Base-by-base conservation (phyloP, 2,329 filamentous ascomycete species). In the Dactylonectria macrodidyma region DNA sequence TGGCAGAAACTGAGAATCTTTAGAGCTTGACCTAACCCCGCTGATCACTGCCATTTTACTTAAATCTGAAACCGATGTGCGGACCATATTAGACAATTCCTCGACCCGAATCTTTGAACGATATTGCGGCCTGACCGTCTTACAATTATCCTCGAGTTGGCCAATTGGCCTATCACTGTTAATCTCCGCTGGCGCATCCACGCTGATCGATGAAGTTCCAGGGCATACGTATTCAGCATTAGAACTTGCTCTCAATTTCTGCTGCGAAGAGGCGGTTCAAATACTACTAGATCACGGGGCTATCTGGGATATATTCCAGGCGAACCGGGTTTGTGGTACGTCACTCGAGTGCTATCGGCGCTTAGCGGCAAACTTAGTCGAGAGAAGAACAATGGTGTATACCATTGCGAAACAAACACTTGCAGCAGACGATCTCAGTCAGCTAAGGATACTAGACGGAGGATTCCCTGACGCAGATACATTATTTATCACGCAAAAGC, bases 71-170 rank as follows among this genome's bases (percentile, higher is more conserved):
- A 14, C 41, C 0, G 22, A 6, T 16, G 30, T 57, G 19, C 3
- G 4, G 5, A 8, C 46, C 30, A 57, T 57, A 24, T n/a, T 62
- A 11, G 14, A 48, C 4, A 48, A 14, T 9, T 33, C 2, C 14
- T 30, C 38, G 3, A 5, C 50, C 7, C 14, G 12, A 16, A 22
- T 62, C 14, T 62, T 62, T 24, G 12, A 41, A 6, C 0, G 16
- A 19, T 50, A 44, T n/a, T 1, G 6, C 9, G 44, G 44, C 51
- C 26, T 56, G n/a, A 57, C 41, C 3, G 41, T 56, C 8, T 22
- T 62, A 8, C 52, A 62, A 9, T 56, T 62, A 2, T 8, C 51
- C 34, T 56, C 52, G 9, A n/a, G 7, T 1, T 62, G 52, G 60
- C 52, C 52, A 41, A 12, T 12, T 8, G 52, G 52, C 2, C 19